Percentiles rank a stretch among this genome's conserved stretches.
phyloP scores from a whole-genome alignment of 1,284 basidiomycete genomes.

The Wolfiporia cocos region DNA sequence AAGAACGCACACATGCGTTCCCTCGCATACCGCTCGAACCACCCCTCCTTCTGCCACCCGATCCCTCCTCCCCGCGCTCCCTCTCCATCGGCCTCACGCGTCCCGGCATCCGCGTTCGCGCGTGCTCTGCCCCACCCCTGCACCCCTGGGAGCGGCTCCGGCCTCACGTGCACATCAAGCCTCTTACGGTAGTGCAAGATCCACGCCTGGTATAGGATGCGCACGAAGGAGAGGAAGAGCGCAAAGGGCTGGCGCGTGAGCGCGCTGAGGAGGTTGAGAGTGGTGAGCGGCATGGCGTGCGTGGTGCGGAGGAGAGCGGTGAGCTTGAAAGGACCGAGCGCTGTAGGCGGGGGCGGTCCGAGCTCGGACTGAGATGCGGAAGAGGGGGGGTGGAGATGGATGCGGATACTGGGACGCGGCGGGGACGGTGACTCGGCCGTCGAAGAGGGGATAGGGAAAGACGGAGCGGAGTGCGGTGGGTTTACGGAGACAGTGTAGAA shows the following conservation, averaged over 20 bases:
- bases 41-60: slow-evolving; percentile 38
- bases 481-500: slow-evolving; percentile 54
- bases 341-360: slow-evolving; percentile 17
- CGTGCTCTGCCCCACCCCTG: slow-evolving; percentile 13
- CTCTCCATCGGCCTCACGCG: neutral
- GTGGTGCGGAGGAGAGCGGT: slow-evolving; percentile 37
- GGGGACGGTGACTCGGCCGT: slow-evolving; percentile 8
- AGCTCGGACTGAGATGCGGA: too few relatives aligned
- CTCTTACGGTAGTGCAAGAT: slow-evolving; percentile 61
- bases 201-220: slow-evolving; percentile 66
- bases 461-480: slow-evolving; percentile 38
- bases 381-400: slow-evolving; percentile 33
- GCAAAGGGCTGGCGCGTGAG: slow-evolving; percentile 47
- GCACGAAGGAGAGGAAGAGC: slow-evolving; percentile 51
- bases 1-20: slow-evolving; percentile 31
- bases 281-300: slow-evolving; percentile 35
- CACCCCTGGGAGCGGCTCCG: slow-evolving; percentile 45
- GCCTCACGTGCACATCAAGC: slow-evolving; percentile 58
- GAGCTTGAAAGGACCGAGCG: slow-evolving; percentile 41
- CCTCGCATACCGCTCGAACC: slow-evolving; percentile 36
- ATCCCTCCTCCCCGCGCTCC: slow-evolving; percentile 30
- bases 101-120: too few relatives aligned
- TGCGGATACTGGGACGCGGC: slow-evolving; percentile 36
- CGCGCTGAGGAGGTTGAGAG: slow-evolving; percentile 34
- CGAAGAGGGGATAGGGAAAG: slow-evolving; percentile 5